Base-by-base conservation (phyloP, 768 basidiomycete genomes). In the Leccinum rimulosum region DNA sequence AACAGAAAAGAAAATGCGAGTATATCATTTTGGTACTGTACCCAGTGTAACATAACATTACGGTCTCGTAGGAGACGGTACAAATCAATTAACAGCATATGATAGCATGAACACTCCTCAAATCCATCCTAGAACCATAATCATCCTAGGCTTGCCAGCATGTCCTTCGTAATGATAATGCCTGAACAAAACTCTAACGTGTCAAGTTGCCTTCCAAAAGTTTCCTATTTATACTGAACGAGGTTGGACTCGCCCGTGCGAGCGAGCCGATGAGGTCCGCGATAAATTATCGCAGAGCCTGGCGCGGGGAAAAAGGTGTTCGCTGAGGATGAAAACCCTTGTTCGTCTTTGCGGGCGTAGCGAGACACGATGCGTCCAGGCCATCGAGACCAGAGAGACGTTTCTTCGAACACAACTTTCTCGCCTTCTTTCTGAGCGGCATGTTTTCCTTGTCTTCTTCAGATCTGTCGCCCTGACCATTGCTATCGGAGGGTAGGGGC, bases 371-470 rank as follows among this genome's bases (percentile, higher is more conserved):
- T 35, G 33, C 4, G 22, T 61, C 59, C 22, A 31, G 50, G 15
- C 49, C 28, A 49, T 57, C 57, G 25, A 53, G 35, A 36, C 54
- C 19, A 31, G 53, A 55, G 36, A 59, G 52, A 22, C 67, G 67
- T 38, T 65, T 70, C 66, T 69, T 71, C 7, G 66, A 58, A 55
- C 56, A 55, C 17, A 70, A 68, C 64, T 82, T 85, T 53, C 77
- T 78, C 33, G 76, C 56, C 65, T 72, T 82, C 64, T 77, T 74
- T 51, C 77, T 79, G 4, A 82, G 83, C 8, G 76, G 70, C 15
- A 82, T 52, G 58, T 89, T 89, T 73, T 89, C 87, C 64, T 89
- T 88, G 28, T 84, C 84, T 50, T 68, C 74, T 2, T 75, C 73
- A 28, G 68, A 59, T 51, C 64, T 66, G 48, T 57, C 57, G 12